Base-by-base conservation (phyloP, 495 filamentous ascomycete genomes). In the Penicillium malachiteum region DNA sequence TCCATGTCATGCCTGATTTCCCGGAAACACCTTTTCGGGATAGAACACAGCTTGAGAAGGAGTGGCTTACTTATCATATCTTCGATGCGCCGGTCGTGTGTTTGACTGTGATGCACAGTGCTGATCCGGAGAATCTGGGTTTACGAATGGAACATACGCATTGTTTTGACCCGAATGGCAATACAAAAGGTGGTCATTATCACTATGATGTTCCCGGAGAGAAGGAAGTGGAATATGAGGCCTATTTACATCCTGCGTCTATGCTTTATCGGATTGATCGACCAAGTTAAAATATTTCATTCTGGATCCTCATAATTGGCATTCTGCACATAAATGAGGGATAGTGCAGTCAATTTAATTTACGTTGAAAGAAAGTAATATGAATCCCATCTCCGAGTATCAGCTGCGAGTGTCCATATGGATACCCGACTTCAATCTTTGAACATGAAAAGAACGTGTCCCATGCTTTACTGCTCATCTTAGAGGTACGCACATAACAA, bases 1-100 rank as follows among this genome's bases (percentile, higher is more conserved):
- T 74, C 26, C 74, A 77, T 50, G 63, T 77, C n/a, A 77, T 77
- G 73, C 74, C 74, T 12, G 74, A 77, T 50, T 77, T 77, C 26
- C 70, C 70, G 2, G 16, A 45, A n/a, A 46, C 63, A 40, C 72
- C 72, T 0, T 70, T 77, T 49, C 48, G 54, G 3, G 56, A 60
- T 17, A 46, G 63, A 5, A 51, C 59, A 3, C 41, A 69, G 33
- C 37, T 73, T 21, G 54, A 70, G 14, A 54, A 67, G 1, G 43
- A 59, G 6, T 76, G 74, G 74, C 51, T 76, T 9, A 66, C 49
- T 3, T 74, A 65, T 56, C 71, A 72, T 59, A 63, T 67, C 17
- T 68, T 70, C 35, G 59, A 64, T 0, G 66, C 68, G 0, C 71
- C 72, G 4, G 45, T 75, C 11, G 69, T 73, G 0, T 75, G 74